These are phyloP conservation scores for Trichomonas gallinae DNA, from an alignment of 208 protist species.

Conservation along the genomic window DNA sequence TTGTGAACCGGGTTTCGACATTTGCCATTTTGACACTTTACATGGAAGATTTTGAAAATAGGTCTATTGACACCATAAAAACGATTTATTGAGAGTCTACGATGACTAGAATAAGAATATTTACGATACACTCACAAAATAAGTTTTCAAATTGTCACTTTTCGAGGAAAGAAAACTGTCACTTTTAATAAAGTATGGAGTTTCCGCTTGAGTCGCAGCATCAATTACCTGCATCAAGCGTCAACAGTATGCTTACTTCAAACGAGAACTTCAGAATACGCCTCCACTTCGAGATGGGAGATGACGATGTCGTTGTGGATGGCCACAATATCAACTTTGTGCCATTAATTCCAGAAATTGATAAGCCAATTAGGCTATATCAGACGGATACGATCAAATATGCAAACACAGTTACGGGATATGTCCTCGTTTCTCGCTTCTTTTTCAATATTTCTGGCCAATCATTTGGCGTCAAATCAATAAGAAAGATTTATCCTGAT, in stretches of 20 bases:
- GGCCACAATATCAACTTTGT: background rate
- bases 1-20: too few relatives aligned
- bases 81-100: too few relatives aligned
- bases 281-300: background rate
- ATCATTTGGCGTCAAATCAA: background rate
- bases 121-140: too few relatives aligned
- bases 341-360: background rate
- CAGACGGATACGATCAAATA: background rate
- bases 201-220: background rate
- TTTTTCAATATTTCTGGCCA: background rate
- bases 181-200: background rate
- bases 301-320: background rate
- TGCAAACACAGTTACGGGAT: background rate
- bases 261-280: background rate
- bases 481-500: background rate
- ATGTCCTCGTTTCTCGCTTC: background rate
- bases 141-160: too few relatives aligned
- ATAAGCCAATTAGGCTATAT: background rate
- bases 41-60: too few relatives aligned
- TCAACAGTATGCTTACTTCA: background rate
- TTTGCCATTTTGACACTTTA: too few relatives aligned
- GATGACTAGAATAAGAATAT: too few relatives aligned
- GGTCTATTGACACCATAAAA: too few relatives aligned
- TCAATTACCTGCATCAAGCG: background rate
- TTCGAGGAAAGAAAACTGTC: too few relatives aligned